These are phyloP conservation scores for Gaultheria prostrata DNA, from an alignment of 148 eudicot genomes.

Conservation along the genomic window DNA sequence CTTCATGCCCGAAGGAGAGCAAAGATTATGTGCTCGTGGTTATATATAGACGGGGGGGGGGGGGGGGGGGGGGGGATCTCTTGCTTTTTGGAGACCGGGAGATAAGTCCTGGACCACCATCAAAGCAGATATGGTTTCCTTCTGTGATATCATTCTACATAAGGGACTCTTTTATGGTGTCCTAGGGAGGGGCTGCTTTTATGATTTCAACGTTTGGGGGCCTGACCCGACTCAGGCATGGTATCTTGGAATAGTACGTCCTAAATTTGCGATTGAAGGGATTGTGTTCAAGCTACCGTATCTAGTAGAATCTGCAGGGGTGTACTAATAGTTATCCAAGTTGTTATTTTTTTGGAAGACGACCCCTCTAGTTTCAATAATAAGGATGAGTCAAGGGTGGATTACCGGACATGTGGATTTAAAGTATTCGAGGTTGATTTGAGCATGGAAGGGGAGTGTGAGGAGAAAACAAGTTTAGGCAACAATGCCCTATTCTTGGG, in stretches of 20 bases:
- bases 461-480: not conserved
- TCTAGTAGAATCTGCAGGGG: not conserved
- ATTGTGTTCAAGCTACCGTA: not conserved
- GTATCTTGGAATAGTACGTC: not conserved
- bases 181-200: not conserved
- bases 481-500: not conserved
- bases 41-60: too few relatives aligned
- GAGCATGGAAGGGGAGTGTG: not conserved
- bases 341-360: not conserved
- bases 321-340: not conserved
- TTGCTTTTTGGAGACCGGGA: not conserved
- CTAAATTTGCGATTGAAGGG: not conserved
- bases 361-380: not conserved
- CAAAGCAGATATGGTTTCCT: rapidly evolving
- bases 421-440: not conserved
- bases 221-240: too few relatives aligned
- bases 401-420: not conserved
- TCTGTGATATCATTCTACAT: not conserved
- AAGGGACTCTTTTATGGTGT: not conserved
- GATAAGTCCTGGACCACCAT: not conserved
- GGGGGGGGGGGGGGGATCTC: too few relatives aligned
- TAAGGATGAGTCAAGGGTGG: too few relatives aligned
- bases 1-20: not conserved
- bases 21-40: not conserved
- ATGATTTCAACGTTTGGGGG: not conserved